A percentile compares a stretch with the other conserved stretches of the same genome.
phyloP scores from a whole-genome alignment of 2,329 filamentous ascomycete species.

The Cryphonectria naterciae region DNA sequence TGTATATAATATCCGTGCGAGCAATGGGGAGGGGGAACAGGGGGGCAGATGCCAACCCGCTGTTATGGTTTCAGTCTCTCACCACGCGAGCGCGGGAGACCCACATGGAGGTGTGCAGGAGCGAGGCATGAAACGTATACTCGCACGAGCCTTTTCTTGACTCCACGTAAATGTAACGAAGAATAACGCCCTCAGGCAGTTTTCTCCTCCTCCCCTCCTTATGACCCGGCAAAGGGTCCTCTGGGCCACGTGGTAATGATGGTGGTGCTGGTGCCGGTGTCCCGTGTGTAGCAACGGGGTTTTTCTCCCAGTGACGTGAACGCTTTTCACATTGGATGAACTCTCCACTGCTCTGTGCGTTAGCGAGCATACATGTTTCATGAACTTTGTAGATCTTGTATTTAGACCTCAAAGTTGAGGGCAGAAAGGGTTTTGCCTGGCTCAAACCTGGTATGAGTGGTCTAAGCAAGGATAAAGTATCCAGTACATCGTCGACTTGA shows the following conservation, averaged over 20 bases:
- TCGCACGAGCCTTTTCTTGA: not conserved
- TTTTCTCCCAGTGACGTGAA: not conserved
- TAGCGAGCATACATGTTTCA: not conserved
- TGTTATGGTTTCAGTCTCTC: conserved; percentile 5
- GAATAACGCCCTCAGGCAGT: no score
- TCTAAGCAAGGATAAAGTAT: not conserved
- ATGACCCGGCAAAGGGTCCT: not conserved
- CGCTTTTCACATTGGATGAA: not conserved
- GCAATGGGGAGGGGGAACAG: not conserved
- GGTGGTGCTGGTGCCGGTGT: no score
- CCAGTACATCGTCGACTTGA: not conserved
- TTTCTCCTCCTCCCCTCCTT: not conserved
- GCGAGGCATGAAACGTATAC: conserved; percentile 1
- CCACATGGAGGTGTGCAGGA: conserved; percentile 15
- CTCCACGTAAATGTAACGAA: not conserved
- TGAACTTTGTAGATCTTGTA: not conserved
- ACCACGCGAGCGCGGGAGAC: conserved; percentile 13
- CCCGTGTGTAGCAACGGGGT: not conserved
- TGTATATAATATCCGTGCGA: conserved; percentile 2
- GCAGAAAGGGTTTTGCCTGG: not conserved
- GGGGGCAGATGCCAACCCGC: not conserved
- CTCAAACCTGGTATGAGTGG: not conserved
- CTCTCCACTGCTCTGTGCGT: not conserved
- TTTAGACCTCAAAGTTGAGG: no score
- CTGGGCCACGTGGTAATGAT: not conserved